These are phyloP conservation scores for Flaveria linearis DNA, from an alignment of 129 eudicot genomes.

Conservation along the genomic window DNA sequence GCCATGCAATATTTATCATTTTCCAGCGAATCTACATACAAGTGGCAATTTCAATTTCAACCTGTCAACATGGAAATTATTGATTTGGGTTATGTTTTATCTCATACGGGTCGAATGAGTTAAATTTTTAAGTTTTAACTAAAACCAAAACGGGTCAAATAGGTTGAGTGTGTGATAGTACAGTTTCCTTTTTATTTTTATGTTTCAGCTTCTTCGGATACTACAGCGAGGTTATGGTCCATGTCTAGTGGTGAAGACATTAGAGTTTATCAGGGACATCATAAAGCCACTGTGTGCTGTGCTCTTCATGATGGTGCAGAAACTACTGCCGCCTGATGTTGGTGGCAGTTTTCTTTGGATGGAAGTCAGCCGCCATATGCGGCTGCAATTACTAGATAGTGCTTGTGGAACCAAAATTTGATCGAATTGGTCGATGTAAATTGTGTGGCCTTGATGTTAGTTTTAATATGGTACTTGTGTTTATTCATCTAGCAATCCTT, in stretches of 20 bases:
- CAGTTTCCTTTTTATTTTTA: background rate
- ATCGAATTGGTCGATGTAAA: background rate
- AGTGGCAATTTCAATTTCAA: background rate
- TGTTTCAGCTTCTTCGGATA: conserved; percentile 91
- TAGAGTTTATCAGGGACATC: conserved; percentile 80
- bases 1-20: background rate
- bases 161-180: background rate
- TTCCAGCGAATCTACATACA: background rate
- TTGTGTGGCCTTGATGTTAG: background rate
- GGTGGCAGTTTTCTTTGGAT: background rate
- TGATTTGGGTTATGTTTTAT: background rate
- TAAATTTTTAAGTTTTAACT: background rate
- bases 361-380: background rate
- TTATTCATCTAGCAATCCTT: background rate
- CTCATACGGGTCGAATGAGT: background rate
- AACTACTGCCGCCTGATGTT: conserved; percentile 43
- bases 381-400: background rate
- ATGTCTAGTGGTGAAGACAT: conserved; percentile 83
- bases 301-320: conserved; percentile 98
- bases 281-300: conserved; percentile 86
- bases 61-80: background rate
- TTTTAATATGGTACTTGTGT: background rate
- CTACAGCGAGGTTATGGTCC: conserved; percentile 94
- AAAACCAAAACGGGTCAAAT: background rate
- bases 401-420: background rate